Percentiles rank a stretch among this genome's conserved stretches.
These are phyloP conservation scores for Apiospora hydei DNA, from an alignment of 2,329 filamentous ascomycete genomes.

Conservation along the genomic window DNA sequence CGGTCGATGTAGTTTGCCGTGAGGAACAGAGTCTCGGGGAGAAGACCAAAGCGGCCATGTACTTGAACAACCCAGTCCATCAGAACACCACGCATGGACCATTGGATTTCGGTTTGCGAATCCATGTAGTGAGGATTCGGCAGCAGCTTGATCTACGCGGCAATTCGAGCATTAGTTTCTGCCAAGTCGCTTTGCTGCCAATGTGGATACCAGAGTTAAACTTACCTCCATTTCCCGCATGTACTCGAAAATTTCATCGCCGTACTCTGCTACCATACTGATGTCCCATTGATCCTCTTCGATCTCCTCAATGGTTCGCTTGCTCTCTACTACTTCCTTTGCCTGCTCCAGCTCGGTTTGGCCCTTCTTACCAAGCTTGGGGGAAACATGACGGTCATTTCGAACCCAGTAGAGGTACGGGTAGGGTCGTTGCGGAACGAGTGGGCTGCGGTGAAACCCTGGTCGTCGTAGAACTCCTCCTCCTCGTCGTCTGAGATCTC, in stretches of 20 bases:
- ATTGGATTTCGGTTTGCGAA: slow-evolving; percentile 94
- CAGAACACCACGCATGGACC: slow-evolving; percentile 96
- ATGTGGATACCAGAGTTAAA: slow-evolving; percentile 8
- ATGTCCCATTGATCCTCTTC: slow-evolving; percentile 93
- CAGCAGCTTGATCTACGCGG: slow-evolving; percentile 72
- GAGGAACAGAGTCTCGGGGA: slow-evolving; percentile 94
- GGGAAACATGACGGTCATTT: slow-evolving; percentile 70
- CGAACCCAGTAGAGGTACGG: slow-evolving; percentile 45
- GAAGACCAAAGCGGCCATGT: slow-evolving; percentile 86
- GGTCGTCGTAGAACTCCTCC: slow-evolving; percentile 70
- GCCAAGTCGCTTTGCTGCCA: not conserved
- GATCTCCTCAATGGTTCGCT: slow-evolving; percentile 74
- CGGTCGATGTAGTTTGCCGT: slow-evolving; percentile 97
- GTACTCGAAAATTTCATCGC: slow-evolving; percentile 93
- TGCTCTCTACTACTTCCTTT: slow-evolving; percentile 70
- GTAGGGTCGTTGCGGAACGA: slow-evolving; percentile 71
- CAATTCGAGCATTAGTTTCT: slow-evolving; percentile 31
- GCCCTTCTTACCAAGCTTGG: slow-evolving; percentile 72
- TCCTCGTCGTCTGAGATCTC: slow-evolving; percentile 70
- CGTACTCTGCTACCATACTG: slow-evolving; percentile 97
- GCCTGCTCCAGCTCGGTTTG: slow-evolving; percentile 75
- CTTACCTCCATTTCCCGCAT: slow-evolving; percentile 87
- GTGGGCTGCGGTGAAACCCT: slow-evolving; percentile 79
- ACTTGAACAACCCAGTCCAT: slow-evolving; percentile 99
- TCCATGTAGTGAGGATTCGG: slow-evolving; percentile 97